Percentiles rank a stretch among this genome's conserved stretches.
phyloP scores from a whole-genome alignment of 495 filamentous ascomycete genomes.

The Annulohypoxylon stygium region DNA sequence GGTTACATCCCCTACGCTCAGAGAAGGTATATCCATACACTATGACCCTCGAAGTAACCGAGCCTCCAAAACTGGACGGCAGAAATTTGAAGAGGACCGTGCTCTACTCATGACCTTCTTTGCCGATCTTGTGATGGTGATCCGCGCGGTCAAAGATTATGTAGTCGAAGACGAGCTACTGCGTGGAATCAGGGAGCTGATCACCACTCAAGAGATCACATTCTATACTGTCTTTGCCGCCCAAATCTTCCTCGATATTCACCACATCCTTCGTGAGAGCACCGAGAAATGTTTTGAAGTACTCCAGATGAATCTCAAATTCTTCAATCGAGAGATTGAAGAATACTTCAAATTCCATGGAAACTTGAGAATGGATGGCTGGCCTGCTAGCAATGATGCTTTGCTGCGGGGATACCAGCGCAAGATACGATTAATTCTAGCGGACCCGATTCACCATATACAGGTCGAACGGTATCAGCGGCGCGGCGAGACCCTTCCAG shows the following conservation, averaged over 20 bases:
- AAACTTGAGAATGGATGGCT: conserved; percentile 50
- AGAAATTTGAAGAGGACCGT: conserved; percentile 53
- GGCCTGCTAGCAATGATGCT: conserved; percentile 51
- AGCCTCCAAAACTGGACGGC: conserved; percentile 37
- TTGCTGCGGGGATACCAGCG: conserved; percentile 34
- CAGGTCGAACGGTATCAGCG: conserved; percentile 7
- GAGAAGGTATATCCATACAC: conserved; percentile 48
- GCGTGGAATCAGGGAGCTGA: conserved; percentile 50
- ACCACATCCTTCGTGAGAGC: conserved; percentile 47
- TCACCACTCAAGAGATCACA: conserved; percentile 40
- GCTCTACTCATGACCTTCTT: conserved; percentile 51
- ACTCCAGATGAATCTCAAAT: conserved; percentile 30
- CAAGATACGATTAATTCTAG: conserved; percentile 37
- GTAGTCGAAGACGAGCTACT: conserved; percentile 56
- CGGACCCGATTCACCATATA: conserved; percentile 31
- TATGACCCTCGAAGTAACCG: conserved; percentile 53
- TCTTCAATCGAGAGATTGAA: conserved; percentile 47
- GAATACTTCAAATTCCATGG: conserved; percentile 54
- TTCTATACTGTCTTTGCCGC: conserved; percentile 55
- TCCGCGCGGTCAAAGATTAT: conserved; percentile 20
- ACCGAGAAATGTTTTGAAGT: conserved; percentile 30
- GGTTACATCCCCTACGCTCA: conserved; percentile 44
- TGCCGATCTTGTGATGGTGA: conserved; percentile 47
- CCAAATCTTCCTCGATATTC: conserved; percentile 59
- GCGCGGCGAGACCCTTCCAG: not conserved